phyloP scores from a whole-genome alignment of 306 rosid species.

The Sicyos edulis region DNA sequence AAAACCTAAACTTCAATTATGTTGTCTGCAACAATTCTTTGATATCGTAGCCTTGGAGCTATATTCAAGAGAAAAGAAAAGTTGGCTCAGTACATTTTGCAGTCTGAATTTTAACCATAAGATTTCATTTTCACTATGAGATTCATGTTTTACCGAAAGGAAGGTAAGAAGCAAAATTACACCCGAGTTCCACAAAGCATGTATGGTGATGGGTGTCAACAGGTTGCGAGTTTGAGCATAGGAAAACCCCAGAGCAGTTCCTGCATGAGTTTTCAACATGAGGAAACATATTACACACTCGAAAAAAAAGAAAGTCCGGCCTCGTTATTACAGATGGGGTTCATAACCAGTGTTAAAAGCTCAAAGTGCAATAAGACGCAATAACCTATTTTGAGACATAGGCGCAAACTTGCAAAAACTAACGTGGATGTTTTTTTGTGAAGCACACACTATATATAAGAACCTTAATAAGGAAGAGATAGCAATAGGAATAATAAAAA shows the following conservation, averaged over 20 bases:
- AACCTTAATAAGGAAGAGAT: no score
- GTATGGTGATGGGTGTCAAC: conserved; percentile 89
- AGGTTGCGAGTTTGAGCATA: conserved; percentile 97
- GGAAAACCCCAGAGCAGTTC: conserved; percentile 79
- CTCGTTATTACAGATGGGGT: neutral
- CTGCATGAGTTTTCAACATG: conserved; percentile 34
- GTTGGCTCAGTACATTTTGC: neutral
- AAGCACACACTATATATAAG: no score
- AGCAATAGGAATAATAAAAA: no score
- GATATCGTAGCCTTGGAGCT: conserved; percentile 97
- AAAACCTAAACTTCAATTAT: conserved; percentile 29
- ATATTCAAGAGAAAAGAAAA: neutral
- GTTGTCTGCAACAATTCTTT: conserved; percentile 83
- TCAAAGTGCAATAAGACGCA: no score
- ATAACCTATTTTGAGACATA: no score
- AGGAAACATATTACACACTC: neutral
- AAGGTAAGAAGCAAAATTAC: conserved; percentile 81
- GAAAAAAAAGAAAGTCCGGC: neutral
- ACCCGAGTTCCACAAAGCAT: conserved; percentile 93
- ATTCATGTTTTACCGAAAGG: conserved; percentile 53
- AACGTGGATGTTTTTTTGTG: no score
- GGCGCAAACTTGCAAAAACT: no score
- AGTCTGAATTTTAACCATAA: neutral
- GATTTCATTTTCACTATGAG: neutral
- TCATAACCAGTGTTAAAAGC: no score